Conservation (phyloP, 2,329 filamentous ascomycete genomes). For the Colletotrichum kahawae region DNA sequence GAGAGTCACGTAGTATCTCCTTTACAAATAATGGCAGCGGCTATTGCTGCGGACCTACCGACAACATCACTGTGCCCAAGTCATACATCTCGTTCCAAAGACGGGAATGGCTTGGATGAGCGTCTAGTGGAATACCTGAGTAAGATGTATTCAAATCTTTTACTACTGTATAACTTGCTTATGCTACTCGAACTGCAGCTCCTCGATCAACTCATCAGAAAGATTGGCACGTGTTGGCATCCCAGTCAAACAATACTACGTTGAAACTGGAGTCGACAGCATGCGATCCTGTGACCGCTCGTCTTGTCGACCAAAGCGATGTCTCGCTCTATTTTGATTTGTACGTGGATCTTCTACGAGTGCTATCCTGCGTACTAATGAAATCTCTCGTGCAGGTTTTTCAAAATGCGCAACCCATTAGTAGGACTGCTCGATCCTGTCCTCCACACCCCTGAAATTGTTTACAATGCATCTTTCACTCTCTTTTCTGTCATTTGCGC, state of each 20-base stretch:
- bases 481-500: slow-evolving; percentile 29
- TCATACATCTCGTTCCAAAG: not conserved
- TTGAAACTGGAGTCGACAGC: slow-evolving; percentile 26
- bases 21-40: slow-evolving; percentile 27
- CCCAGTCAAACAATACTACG: slow-evolving; percentile 23
- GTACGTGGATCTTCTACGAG: not conserved
- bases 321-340: slow-evolving; percentile 2
- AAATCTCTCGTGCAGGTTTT: slow-evolving; percentile 23
- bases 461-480: slow-evolving; percentile 27
- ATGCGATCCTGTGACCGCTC: slow-evolving; percentile 27
- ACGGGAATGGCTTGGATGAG: not conserved
- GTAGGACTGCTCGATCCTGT: slow-evolving; percentile 27
- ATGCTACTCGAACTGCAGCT: not conserved
- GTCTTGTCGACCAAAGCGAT: slow-evolving; percentile 26
- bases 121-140: slow-evolving; percentile 15
- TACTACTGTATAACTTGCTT: not conserved
- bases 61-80: not conserved
- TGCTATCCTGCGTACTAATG: not conserved
- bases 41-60: slow-evolving; percentile 9
- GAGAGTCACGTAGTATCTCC: slow-evolving; percentile 11
- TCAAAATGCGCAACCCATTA: slow-evolving; percentile 27
- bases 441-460: slow-evolving; percentile 28
- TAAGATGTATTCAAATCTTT: not conserved
- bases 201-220: not conserved
- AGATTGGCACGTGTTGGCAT: slow-evolving; percentile 28